Percentiles rank a stretch among this genome's conserved stretches.
phyloP scores from a whole-genome alignment of 352 stramenopile species.

The Pythium periplocum region DNA sequence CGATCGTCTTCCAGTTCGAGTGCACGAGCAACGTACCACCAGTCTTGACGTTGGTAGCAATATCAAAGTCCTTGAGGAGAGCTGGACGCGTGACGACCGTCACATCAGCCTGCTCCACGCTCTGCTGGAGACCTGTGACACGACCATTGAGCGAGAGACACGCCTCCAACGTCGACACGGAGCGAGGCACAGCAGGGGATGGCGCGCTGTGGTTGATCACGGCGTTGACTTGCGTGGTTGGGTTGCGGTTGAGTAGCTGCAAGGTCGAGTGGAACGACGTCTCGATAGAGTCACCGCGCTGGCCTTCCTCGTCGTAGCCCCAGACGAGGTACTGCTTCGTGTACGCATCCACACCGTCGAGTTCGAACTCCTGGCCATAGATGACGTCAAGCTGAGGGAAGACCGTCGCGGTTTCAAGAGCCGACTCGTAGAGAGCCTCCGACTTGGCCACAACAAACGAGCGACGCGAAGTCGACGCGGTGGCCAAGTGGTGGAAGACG shows the following conservation, averaged over 20 bases:
- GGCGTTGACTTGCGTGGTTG: conserved; percentile 52
- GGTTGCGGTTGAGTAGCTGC: conserved; percentile 55
- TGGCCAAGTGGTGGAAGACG: conserved; percentile 51
- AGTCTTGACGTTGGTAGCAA: conserved; percentile 43
- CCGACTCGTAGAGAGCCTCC: conserved; percentile 50
- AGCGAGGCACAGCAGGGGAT: conserved; percentile 15
- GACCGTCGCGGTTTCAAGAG: conserved; percentile 29
- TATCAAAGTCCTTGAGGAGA: conserved; percentile 47
- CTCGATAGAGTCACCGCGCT: conserved; percentile 28
- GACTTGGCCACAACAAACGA: conserved; percentile 84
- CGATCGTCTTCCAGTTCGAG: conserved; percentile 53
- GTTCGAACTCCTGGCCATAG: conserved; percentile 38
- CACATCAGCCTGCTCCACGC: conserved; percentile 52
- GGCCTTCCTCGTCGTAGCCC: conserved; percentile 62
- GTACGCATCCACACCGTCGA: conserved; percentile 36
- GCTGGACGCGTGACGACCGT: conserved; percentile 42
- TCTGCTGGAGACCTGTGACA: conserved; percentile 28
- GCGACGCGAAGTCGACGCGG: conserved; percentile 29
- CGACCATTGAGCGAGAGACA: conserved; percentile 41
- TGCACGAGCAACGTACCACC: conserved; percentile 54
- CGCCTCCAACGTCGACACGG: conserved; percentile 50
- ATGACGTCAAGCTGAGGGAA: conserved; percentile 62
- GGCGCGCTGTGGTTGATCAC: conserved; percentile 51
- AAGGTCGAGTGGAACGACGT: conserved; percentile 36
- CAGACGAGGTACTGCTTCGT: conserved; percentile 90